These are phyloP conservation scores for Betula pendula DNA, from an alignment of 306 rosid species.

Conservation along the genomic window DNA sequence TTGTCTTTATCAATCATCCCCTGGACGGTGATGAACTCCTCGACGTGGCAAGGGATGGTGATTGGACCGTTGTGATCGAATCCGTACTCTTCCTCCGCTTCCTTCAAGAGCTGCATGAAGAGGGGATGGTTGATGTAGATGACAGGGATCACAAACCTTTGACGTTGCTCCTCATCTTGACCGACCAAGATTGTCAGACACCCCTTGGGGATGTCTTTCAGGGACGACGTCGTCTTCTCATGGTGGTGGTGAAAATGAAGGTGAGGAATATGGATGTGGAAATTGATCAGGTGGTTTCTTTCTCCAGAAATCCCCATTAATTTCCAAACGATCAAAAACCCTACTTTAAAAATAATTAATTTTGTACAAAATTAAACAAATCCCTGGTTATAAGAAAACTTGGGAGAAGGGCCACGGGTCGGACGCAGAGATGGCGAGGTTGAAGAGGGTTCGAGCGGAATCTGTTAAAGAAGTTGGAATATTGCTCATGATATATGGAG, in stretches of 20 bases:
- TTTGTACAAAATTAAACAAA: too few species aligned
- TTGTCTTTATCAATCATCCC: conserved; percentile 58
- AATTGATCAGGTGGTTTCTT: conserved; percentile 36
- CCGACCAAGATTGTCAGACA: conserved; percentile 74
- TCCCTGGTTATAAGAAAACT: conserved; percentile 62
- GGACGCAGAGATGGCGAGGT: conserved; percentile 77
- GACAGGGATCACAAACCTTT: conserved; percentile 83
- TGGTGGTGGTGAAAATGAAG: conserved; percentile 35
- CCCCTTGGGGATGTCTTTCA: conserved; percentile 78
- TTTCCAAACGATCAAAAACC: conserved; percentile 3
- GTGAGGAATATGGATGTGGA: conserved; percentile 64
- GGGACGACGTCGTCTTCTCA: conserved; percentile 32
- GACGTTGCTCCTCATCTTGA: conserved; percentile 55
- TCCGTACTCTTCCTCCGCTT: conserved; percentile 85
- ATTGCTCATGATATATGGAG: conserved; percentile 69
- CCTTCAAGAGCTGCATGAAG: conserved; percentile 67
- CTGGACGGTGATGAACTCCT: conserved; percentile 72
- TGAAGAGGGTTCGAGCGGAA: conserved; percentile 66
- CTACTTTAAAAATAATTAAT: too few species aligned
- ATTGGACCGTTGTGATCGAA: conserved; percentile 88
- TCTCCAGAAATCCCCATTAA: conserved; percentile 44
- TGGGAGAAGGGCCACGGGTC: conserved; percentile 93
- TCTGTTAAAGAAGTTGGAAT: conserved; percentile 86
- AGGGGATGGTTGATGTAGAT: conserved; percentile 84
- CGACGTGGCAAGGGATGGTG: conserved; percentile 82